phyloP scores from a whole-genome alignment of 352 stramenopile genomes.

The Phytophthora melonis region DNA sequence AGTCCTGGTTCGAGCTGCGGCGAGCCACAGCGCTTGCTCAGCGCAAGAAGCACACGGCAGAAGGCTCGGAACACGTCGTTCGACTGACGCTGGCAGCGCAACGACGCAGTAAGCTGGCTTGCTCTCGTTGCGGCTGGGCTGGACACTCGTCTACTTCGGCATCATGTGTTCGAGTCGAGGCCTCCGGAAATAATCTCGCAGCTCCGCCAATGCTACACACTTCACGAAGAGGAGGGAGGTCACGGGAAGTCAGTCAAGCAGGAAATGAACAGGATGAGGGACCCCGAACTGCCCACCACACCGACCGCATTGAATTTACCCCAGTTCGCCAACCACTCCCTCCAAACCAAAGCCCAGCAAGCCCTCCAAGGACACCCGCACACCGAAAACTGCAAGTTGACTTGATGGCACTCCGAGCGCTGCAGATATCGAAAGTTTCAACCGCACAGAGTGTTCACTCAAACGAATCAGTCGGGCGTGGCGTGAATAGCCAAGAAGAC shows the following conservation, averaged over 20 bases:
- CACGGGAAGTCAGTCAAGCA: constrained; percentile 16
- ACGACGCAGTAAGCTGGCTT: constrained; percentile 57
- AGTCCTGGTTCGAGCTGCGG: constrained; percentile 63
- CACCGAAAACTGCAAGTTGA: constrained; percentile 32
- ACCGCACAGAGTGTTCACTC: not conserved
- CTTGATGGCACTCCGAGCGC: constrained; percentile 29
- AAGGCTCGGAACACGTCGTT: constrained; percentile 34
- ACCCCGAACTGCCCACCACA: not conserved
- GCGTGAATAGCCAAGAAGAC: not conserved
- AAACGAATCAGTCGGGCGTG: not conserved
- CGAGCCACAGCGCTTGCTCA: constrained; percentile 70
- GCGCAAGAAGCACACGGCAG: constrained; percentile 48
- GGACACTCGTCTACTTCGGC: constrained; percentile 62
- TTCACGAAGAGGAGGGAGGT: constrained; percentile 8
- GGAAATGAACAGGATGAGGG: constrained; percentile 11
- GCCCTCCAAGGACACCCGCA: constrained; percentile 7
- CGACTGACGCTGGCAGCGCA: constrained; percentile 51
- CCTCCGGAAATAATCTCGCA: not conserved
- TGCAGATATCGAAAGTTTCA: constrained; percentile 31
- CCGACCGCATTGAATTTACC: not conserved
- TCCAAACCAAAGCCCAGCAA: not conserved
- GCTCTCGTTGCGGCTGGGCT: constrained; percentile 63
- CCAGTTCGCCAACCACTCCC: constrained; percentile 7
- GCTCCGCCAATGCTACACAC: not conserved
- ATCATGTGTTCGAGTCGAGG: constrained; percentile 44